Evolutionary conservation across 2,329 filamentous ascomycete genomes (phyloP).

Genomic region (Nakataea oryzae): DNA sequence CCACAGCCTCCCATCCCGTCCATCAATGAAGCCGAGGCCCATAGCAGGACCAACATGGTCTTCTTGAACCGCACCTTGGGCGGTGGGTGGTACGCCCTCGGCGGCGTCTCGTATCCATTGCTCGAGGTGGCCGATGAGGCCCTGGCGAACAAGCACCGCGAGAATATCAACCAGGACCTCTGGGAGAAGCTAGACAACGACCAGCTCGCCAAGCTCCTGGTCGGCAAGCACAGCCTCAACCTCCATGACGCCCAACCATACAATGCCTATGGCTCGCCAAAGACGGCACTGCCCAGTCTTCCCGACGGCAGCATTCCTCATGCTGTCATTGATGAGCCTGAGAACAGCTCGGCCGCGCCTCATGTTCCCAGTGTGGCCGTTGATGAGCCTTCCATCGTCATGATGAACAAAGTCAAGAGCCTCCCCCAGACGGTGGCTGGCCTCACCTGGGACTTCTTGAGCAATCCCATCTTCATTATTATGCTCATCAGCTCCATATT

Average conservation of each 20-base stretch:
- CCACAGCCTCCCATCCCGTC: constrained; percentile 67
- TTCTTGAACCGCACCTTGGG: constrained; percentile 78
- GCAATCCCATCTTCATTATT: constrained; percentile 41
- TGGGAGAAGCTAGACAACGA: constrained; percentile 23
- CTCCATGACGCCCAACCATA: background rate
- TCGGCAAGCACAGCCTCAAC: constrained; percentile 1
- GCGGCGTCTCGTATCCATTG: constrained; percentile 74
- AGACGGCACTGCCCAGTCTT: constrained; percentile 18
- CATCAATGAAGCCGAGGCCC: constrained; percentile 25
- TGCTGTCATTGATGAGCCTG: constrained; percentile 10
- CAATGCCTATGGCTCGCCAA: background rate
- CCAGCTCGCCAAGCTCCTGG: background rate
- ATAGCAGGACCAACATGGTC: constrained; percentile 50
- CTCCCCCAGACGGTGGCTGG: constrained; percentile 39
- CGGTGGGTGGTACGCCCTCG: constrained; percentile 93
- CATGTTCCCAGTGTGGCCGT: constrained; percentile 16
- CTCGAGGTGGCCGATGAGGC: constrained; percentile 35
- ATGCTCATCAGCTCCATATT: constrained; percentile 32
- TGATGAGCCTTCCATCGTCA: constrained; percentile 25
- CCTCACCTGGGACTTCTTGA: constrained; percentile 43
- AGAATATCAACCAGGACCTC: constrained; percentile 8
- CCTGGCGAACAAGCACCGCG: background rate
- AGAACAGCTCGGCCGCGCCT: constrained; percentile 16
- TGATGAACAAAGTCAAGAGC: constrained; percentile 39
- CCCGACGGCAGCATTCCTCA: constrained; percentile 15